These are phyloP conservation scores for Casuarina cunninghamiana DNA, from an alignment of 306 rosid genomes.

Conservation along the genomic window DNA sequence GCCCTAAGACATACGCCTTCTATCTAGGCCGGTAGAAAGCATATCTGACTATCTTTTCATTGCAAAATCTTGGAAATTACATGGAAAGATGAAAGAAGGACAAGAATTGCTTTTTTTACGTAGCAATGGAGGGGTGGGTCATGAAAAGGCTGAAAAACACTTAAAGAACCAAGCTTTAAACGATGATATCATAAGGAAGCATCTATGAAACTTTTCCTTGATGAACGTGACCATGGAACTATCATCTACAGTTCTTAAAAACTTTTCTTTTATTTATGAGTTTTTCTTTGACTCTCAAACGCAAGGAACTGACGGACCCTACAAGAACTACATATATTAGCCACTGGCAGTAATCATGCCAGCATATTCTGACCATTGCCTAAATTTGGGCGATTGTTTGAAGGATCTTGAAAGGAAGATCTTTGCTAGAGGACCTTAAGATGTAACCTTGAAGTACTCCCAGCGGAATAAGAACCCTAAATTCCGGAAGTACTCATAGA, in stretches of 20 bases:
- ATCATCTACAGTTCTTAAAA: background rate
- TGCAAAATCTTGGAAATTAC: background rate
- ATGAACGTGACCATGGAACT: too few relatives aligned
- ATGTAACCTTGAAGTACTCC: background rate
- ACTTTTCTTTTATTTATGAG: background rate
- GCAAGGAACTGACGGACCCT: background rate
- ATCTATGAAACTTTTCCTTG: background rate
- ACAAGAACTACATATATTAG: too few relatives aligned
- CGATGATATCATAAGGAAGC: background rate
- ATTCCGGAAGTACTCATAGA: background rate
- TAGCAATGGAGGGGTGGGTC: background rate
- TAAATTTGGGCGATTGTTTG: background rate
- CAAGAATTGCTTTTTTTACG: background rate
- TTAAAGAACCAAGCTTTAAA: background rate
- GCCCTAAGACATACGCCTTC: background rate
- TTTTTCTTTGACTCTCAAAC: background rate
- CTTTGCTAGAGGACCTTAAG: background rate
- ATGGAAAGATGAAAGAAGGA: background rate
- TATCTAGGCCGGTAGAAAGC: too few relatives aligned
- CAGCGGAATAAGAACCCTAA: background rate
- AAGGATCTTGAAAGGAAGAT: background rate
- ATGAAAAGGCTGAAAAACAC: background rate
- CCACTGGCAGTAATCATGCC: too few relatives aligned
- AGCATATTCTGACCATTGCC: background rate
- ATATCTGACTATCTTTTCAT: too few relatives aligned